phyloP scores from a whole-genome alignment of 768 basidiomycete species.

The Termitomyces sp. region DNA sequence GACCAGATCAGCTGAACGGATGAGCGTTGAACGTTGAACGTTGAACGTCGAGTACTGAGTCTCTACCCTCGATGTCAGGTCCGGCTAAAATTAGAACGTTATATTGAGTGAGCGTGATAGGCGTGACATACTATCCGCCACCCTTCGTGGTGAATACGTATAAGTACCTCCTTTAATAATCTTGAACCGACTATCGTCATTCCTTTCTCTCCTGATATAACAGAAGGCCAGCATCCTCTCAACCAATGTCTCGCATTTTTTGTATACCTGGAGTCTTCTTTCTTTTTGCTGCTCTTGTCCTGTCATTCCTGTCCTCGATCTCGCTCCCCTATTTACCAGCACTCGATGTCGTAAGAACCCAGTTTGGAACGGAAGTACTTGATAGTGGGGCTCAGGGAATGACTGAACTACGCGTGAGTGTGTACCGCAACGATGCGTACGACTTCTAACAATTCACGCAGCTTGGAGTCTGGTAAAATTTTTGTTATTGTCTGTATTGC shows the following conservation, averaged over 20 bases:
- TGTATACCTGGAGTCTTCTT: constrained; percentile 59
- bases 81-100: not conserved
- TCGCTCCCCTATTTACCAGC: constrained; percentile 66
- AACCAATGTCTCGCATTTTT: constrained; percentile 24
- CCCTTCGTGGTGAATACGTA: not conserved
- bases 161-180: not conserved
- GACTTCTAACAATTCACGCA: constrained; percentile 20
- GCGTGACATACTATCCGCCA: not conserved
- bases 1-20: not conserved
- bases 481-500: not conserved
- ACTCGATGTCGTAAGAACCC: constrained; percentile 60
- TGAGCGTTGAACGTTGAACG: too few relatives aligned
- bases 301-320: constrained; percentile 63
- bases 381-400: constrained; percentile 24
- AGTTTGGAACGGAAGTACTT: constrained; percentile 32
- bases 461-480: constrained; percentile 68
- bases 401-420: constrained; percentile 51
- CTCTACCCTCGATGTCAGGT: not conserved
- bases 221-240: not conserved
- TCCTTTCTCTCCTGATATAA: not conserved
- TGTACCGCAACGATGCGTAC: not conserved
- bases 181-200: not conserved
- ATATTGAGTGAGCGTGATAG: not conserved
- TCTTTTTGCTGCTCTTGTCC: constrained; percentile 52
- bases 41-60: not conserved